Evolutionary conservation across 1,284 basidiomycete genomes (phyloP), one percentile per base, ranked within the genome.

Genomic region (Ceratobasidium sp.): DNA sequence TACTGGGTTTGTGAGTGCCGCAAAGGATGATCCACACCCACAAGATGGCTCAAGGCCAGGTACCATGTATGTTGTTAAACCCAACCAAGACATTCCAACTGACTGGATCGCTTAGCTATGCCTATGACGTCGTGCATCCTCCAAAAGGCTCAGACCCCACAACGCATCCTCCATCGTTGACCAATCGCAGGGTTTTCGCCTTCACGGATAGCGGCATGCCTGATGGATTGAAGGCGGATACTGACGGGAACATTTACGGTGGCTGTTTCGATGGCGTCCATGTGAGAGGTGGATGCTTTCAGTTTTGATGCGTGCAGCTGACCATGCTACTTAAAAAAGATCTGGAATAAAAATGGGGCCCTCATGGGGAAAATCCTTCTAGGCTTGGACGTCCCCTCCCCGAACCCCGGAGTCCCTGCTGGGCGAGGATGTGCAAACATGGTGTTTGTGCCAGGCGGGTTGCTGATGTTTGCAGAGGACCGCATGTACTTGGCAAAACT

Each of bases 361-460:
- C 82, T 93, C 1, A 80, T 93, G 10, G 91, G 92, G 50, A 93
- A 93, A 80, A 88, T 93, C 78, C 92, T 89, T 81, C 74, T 89
- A 0, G 88, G 87, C 18, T 58, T 57, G 26, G 65, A 69, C 41
- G 23, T 60, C 5, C 30, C 34, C 18, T 53, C 62, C 6, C 12
- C 34, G 1, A n/a, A 3, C 14, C 21, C 65, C 18, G 43, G 52
- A 16, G 23, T 28, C 21, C 36, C 45, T 41, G 53, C 32, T n/a
- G 65, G 65, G 23, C 82, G 79, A 2, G 83, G 82, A 0, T 83
- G 85, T 3, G 85, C 91, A 30, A 90, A 93, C 78, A 82, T 89
- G 81, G 85, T 87, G 12, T 93, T 93, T 77, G 89, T 89, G 0
- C 80, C 84, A 72, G 87, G 87, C 1, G 81, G 86, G 12, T 83